These are phyloP conservation scores for Talaromyces trachyspermus DNA, from an alignment of 495 filamentous ascomycete species.

Conservation along the genomic window DNA sequence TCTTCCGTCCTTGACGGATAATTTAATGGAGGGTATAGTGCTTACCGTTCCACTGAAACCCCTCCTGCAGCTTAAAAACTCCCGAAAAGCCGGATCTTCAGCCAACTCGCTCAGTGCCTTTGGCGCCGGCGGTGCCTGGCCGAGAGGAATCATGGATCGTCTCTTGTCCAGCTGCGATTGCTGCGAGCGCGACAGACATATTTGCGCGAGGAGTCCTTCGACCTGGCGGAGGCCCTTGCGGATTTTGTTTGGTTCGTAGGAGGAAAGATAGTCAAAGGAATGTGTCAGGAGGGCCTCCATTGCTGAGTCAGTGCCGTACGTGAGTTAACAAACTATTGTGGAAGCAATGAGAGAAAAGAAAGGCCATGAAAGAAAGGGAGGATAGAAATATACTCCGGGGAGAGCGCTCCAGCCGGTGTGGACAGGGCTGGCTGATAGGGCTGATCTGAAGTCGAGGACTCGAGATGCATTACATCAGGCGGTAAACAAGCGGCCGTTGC, in stretches of 20 bases:
- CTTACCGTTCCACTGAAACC: constrained; percentile 92
- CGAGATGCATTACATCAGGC: constrained; percentile 1
- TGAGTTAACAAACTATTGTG: constrained; percentile 6
- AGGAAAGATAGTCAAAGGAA: constrained; percentile 94
- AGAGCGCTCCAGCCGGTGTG: no score
- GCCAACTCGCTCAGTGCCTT: constrained; percentile 63
- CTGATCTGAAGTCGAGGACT: neutral
- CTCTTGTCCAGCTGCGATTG: constrained; percentile 35
- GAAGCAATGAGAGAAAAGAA: neutral
- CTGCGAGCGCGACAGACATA: constrained; percentile 68
- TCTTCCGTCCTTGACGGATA: no score
- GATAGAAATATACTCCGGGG: constrained; percentile 16
- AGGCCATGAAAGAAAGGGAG: constrained; percentile 1
- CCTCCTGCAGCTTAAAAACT: constrained; percentile 94
- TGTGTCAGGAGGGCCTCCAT: constrained; percentile 93
- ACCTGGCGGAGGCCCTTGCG: constrained; percentile 92
- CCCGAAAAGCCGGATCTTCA: constrained; percentile 84
- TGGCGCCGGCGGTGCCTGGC: constrained; percentile 28
- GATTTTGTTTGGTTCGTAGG: constrained; percentile 81
- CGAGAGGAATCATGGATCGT: constrained; percentile 29
- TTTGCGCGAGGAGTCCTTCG: constrained; percentile 90
- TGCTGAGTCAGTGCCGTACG: constrained; percentile 4
- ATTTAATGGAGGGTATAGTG: no score
- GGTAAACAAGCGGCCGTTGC: constrained; percentile 9
- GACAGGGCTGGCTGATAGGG: no score